phyloP scores from a whole-genome alignment of 1,139 yeast species.

The Pichia sp. region DNA sequence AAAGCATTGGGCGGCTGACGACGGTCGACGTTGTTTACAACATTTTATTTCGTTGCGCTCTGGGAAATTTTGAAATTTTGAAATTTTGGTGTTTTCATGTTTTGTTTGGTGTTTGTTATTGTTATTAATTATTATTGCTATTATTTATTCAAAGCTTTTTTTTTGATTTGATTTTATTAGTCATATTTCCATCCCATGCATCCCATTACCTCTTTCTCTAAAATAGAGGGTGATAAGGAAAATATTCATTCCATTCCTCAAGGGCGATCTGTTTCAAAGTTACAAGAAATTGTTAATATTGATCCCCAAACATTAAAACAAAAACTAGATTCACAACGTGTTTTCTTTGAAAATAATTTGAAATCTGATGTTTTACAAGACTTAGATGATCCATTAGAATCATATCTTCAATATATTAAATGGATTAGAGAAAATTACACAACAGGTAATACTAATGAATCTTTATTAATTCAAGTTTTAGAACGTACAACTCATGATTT shows the following conservation, averaged over 20 bases:
- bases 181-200: neutral
- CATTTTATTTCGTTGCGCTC: neutral
- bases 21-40: neutral
- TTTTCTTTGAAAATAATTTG: slow-evolving; percentile 23
- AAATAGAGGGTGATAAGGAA: slow-evolving; percentile 70
- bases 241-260: slow-evolving; percentile 63
- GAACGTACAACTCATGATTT: slow-evolving; percentile 72
- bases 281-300: slow-evolving; percentile 41
- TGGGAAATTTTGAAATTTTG: no score
- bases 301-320: slow-evolving; percentile 30
- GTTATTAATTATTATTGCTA: no score
- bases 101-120: no score
- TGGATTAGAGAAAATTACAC: slow-evolving; percentile 71
- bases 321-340: slow-evolving; percentile 34
- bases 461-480: slow-evolving; percentile 59
- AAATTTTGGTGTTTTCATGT: neutral
- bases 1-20: neutral
- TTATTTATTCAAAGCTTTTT: no score
- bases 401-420: slow-evolving; percentile 59
- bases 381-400: slow-evolving; percentile 76
- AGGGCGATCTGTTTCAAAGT: slow-evolving; percentile 63
- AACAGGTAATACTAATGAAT: slow-evolving; percentile 58
- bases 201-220: neutral
- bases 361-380: slow-evolving; percentile 39
- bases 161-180: neutral